Percentiles rank a stretch among this genome's conserved stretches.
Conservation (phyloP, 805 yeast genomes). For the Ogataea saltuana region DNA sequence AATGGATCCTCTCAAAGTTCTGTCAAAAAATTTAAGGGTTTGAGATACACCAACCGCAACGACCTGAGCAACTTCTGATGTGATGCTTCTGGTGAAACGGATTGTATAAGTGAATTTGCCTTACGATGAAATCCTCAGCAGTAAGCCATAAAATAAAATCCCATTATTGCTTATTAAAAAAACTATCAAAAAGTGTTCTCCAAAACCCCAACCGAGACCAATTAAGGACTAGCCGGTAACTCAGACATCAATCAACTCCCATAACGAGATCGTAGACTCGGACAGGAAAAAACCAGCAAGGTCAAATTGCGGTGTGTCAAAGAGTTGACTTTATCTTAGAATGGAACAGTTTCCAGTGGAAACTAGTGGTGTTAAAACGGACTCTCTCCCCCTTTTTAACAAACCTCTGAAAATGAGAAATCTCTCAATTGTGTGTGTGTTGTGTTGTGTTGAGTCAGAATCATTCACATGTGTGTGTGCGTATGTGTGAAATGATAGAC, state of each 20-base stretch:
- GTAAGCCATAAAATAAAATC: slow-evolving; percentile 6
- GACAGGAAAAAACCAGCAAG: background rate
- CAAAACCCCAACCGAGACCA: slow-evolving; percentile 15
- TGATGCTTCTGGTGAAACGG: no score
- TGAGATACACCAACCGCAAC: slow-evolving; percentile 21
- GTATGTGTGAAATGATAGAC: slow-evolving; percentile 7
- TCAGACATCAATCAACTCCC: slow-evolving; percentile 2
- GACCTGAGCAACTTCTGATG: slow-evolving; percentile 17
- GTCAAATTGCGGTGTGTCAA: slow-evolving; percentile 3
- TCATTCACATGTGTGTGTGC: slow-evolving; percentile 11
- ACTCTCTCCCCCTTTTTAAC: slow-evolving; percentile 26
- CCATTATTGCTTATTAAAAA: slow-evolving; percentile 5
- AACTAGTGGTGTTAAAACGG: slow-evolving; percentile 11
- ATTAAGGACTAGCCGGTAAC: slow-evolving; percentile 11
- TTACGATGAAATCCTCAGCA: background rate
- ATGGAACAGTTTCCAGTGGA: slow-evolving; percentile 1
- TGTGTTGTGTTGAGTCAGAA: slow-evolving; percentile 13
- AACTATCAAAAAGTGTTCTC: slow-evolving; percentile 2
- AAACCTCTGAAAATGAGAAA: slow-evolving; percentile 10
- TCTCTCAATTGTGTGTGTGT: slow-evolving; percentile 16
- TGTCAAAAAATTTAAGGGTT: slow-evolving; percentile 20
- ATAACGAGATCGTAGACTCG: background rate
- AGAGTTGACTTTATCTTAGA: background rate
- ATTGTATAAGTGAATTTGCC: no score
- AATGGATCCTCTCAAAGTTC: slow-evolving; percentile 3